phyloP scores from a whole-genome alignment of 2,329 filamentous ascomycete species.

The Fusarium neocosmosporiellum region DNA sequence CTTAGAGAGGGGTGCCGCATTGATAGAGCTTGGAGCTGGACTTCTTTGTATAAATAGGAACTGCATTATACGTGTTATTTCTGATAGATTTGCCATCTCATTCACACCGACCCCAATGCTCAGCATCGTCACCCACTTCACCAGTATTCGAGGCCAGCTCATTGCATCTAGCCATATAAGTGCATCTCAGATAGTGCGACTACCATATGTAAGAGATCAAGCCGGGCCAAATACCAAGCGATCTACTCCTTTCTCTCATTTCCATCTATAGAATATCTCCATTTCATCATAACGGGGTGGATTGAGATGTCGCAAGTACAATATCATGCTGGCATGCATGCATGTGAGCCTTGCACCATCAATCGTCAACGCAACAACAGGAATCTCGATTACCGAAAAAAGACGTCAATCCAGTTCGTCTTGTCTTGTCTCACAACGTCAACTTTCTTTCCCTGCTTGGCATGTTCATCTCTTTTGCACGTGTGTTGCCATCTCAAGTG shows the following conservation, averaged over 20 bases:
- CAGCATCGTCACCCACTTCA: background rate
- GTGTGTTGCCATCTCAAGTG: slow-evolving; percentile 3
- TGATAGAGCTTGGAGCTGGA: background rate
- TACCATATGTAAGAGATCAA: background rate
- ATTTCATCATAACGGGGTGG: background rate
- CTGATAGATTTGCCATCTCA: background rate
- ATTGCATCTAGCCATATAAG: background rate
- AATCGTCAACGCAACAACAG: background rate
- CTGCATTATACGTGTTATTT: background rate
- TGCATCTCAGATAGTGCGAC: background rate
- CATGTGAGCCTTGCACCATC: background rate
- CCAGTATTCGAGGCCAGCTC: background rate
- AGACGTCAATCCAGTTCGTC: background rate
- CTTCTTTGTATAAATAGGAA: background rate
- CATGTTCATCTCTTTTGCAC: background rate
- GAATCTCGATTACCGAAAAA: background rate
- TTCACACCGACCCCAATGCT: background rate
- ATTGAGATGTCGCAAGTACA: background rate
- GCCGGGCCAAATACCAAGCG: background rate
- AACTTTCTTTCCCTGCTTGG: background rate
- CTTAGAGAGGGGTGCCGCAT: background rate
- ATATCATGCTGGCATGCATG: too few species aligned
- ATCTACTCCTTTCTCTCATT: background rate
- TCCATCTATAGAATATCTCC: background rate
- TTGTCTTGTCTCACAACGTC: background rate